Conservation (phyloP, 306 rosid species). For the Carpinus viminea region DNA sequence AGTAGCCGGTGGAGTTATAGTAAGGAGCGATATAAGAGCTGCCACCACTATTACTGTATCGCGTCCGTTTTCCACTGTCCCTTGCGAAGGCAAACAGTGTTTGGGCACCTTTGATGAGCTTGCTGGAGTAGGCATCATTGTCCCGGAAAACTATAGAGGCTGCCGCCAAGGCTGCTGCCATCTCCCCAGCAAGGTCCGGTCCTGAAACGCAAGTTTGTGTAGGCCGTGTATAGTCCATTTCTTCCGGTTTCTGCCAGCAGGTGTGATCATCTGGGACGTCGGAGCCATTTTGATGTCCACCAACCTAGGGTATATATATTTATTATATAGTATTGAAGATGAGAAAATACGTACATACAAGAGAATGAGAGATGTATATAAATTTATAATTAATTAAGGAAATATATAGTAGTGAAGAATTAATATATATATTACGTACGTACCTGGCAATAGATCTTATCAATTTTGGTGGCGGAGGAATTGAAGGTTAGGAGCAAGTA, state of each 20-base stretch:
- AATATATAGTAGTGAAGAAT: neutral
- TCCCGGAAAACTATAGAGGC: constrained; percentile 68
- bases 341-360: neutral
- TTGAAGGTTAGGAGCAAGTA: constrained; percentile 69
- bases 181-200: constrained; percentile 65
- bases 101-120: constrained; percentile 47
- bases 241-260: constrained; percentile 74
- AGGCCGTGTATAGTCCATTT: constrained; percentile 45
- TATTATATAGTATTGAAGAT: no score
- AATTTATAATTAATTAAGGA: neutral
- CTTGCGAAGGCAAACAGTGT: constrained; percentile 51
- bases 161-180: constrained; percentile 72
- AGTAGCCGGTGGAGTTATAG: constrained; percentile 65
- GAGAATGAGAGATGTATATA: no score
- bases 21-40: constrained; percentile 29
- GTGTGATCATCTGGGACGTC: constrained; percentile 47
- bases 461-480: constrained; percentile 51
- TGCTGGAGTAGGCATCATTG: constrained; percentile 38
- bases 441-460: constrained; percentile 57
- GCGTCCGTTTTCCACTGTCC: constrained; percentile 37
- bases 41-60: constrained; percentile 34
- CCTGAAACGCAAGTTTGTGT: constrained; percentile 37
- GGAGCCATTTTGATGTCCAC: constrained; percentile 44
- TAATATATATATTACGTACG: no score
- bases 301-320: constrained; percentile 37